Conservation (phyloP, 2,329 filamentous ascomycete genomes). For the Aspergillus niger region DNA sequence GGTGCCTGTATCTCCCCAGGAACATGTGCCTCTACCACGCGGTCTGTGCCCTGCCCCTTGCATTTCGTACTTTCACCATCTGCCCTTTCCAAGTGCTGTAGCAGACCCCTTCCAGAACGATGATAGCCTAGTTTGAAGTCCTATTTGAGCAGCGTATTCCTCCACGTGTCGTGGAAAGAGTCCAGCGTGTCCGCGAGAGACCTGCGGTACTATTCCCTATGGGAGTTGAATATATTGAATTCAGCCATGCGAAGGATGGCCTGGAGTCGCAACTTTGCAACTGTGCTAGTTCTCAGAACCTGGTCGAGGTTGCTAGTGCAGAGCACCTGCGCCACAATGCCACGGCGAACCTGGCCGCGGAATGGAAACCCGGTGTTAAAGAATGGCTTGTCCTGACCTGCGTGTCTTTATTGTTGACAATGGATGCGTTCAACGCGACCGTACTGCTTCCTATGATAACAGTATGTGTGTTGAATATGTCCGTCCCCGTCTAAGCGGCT, state of each 20-base stretch:
- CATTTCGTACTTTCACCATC: background rate
- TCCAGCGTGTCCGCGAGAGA: background rate
- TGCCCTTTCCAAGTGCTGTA: background rate
- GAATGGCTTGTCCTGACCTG: slow-evolving; percentile 47
- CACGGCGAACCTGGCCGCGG: slow-evolving; percentile 11
- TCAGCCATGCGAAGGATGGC: slow-evolving; percentile 18
- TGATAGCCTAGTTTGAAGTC: background rate
- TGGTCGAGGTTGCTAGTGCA: slow-evolving; percentile 10
- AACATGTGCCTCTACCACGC: background rate
- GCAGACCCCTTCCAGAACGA: background rate
- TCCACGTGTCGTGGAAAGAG: background rate
- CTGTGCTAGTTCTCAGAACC: slow-evolving; percentile 10
- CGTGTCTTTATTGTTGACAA: slow-evolving; percentile 48
- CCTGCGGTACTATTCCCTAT: slow-evolving; percentile 13
- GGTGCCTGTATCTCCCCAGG: background rate
- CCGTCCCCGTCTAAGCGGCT: background rate
- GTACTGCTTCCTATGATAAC: slow-evolving; percentile 51
- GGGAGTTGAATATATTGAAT: slow-evolving; percentile 20
- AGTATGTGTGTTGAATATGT: slow-evolving; percentile 30
- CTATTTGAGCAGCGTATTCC: slow-evolving; percentile 1
- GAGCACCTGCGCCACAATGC: slow-evolving; percentile 12
- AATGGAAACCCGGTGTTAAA: slow-evolving; percentile 43
- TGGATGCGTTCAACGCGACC: slow-evolving; percentile 54
- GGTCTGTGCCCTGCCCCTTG: slow-evolving; percentile 4
- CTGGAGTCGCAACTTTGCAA: slow-evolving; percentile 14